Conservation (phyloP, 805 yeast species). For the Maudiozyma bulderi region DNA sequence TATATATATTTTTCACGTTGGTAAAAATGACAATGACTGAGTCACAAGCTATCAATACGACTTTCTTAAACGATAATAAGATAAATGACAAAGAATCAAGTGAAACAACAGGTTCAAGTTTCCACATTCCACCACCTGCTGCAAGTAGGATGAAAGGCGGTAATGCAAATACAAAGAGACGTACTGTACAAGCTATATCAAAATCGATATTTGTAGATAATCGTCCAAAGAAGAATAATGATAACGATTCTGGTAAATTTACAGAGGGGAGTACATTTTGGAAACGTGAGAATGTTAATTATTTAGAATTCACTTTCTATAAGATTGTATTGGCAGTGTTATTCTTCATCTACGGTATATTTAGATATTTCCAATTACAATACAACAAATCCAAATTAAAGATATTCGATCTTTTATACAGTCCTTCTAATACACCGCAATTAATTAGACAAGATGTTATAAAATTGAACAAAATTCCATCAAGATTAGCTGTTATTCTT, state of each 20-base stretch:
- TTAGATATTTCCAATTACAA: constrained; percentile 42
- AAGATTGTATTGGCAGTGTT: constrained; percentile 42
- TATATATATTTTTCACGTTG: too few species aligned
- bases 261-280: constrained; percentile 5
- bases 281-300: constrained; percentile 12
- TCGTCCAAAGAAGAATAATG: neutral
- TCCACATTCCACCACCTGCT: constrained; percentile 18
- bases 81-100: neutral
- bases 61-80: neutral
- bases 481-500: constrained; percentile 64
- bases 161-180: constrained; percentile 8
- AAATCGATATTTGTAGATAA: constrained; percentile 11
- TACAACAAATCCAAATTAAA: constrained; percentile 47
- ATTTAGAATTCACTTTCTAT: constrained; percentile 27
- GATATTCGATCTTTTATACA: constrained; percentile 53
- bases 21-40: neutral
- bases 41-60: neutral
- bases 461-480: constrained; percentile 67
- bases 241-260: neutral
- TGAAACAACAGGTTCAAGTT: neutral
- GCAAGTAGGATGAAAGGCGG: constrained; percentile 9
- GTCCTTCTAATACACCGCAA: constrained; percentile 70
- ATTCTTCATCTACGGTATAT: constrained; percentile 47
- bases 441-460: constrained; percentile 75
- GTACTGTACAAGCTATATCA: constrained; percentile 14